Conservation (phyloP, 768 basidiomycete species). For the Collybia sordida region DNA sequence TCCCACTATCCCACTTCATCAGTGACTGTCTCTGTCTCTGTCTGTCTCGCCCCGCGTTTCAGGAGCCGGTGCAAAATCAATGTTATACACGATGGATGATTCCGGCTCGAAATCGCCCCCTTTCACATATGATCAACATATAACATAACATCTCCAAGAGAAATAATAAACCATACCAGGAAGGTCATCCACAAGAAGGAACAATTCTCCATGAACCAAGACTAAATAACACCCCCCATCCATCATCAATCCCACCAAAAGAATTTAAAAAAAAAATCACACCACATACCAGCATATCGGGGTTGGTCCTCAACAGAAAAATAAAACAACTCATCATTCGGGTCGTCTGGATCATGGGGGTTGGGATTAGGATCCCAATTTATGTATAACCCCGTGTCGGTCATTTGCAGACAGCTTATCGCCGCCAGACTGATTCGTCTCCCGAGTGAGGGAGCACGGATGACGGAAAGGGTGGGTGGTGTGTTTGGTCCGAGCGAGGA, state of each 20-base stretch:
- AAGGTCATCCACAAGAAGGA: background rate
- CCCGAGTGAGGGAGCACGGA: slow-evolving; percentile 29
- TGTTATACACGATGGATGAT: slow-evolving; percentile 11
- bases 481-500: background rate
- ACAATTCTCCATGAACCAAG: background rate
- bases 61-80: slow-evolving; percentile 12
- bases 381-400: slow-evolving; percentile 49
- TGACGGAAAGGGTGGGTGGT: slow-evolving; percentile 19
- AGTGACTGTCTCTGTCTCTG: no score
- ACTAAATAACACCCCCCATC: background rate
- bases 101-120: slow-evolving; percentile 9
- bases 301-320: slow-evolving; percentile 6
- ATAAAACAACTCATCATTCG: slow-evolving; percentile 7
- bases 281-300: slow-evolving; percentile 6
- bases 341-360: background rate
- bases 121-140: slow-evolving; percentile 1
- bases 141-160: background rate
- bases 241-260: no score
- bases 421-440: slow-evolving; percentile 23
- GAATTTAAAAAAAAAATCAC: background rate
- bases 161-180: slow-evolving; percentile 1
- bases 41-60: no score
- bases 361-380: slow-evolving; percentile 35
- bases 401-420: slow-evolving; percentile 57
- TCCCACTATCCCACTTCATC: no score